Base-by-base conservation (phyloP, 805 yeast genomes). In the Metschnikowia koreensis region DNA sequence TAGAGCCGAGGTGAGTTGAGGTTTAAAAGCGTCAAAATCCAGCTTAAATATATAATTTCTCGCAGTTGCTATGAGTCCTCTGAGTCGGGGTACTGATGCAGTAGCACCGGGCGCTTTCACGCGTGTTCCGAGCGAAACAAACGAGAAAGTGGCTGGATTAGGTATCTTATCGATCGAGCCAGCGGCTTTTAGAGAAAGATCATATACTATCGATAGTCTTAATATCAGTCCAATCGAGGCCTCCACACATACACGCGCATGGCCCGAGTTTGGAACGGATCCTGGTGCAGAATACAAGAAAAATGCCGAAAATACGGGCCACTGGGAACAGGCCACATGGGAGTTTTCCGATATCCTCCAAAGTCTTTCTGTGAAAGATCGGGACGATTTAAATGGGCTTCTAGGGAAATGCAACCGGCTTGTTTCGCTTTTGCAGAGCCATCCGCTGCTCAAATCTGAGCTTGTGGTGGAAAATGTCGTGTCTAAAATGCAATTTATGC, bases 371-470 rank as follows among this genome's bases (percentile, higher is more conserved):
- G 80, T 72, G 38, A 74, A 73, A 41, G 82, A 81, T 38, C 74
- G 69, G 45, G 79, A 79, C 17, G 77, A 82, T 26, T 37, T 52
- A 7, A 77, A 74, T 37, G 69, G 66, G 48, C 66, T 83, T 16
- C 79, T 89, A 6, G 67, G 78, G 8, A 81, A 80, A 53, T 83
- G 93, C 1, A 89, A 89, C 63, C 86, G 81, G 40, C 71, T 89
- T 38, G 85, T 86, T 0, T 62, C 70, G 1, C 60, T 89, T 7
- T 66, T 89, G 8, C 76, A 73, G 40, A 73, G 77, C 43, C 71
- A 84, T 60, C 87, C 92, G 0, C 71, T 75, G 28, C 70, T 90
- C 34, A 82, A 82, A 60, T 72, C 79, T 34, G 96, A 89, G 46
- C 70, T 92, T 31, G 83, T 79, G 2, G 63, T 86, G 15, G 74